Evolutionary conservation across 1,139 yeast species (phyloP), one percentile per base, ranked within the genome.

Genomic region (Hyphopichia burtonii): DNA sequence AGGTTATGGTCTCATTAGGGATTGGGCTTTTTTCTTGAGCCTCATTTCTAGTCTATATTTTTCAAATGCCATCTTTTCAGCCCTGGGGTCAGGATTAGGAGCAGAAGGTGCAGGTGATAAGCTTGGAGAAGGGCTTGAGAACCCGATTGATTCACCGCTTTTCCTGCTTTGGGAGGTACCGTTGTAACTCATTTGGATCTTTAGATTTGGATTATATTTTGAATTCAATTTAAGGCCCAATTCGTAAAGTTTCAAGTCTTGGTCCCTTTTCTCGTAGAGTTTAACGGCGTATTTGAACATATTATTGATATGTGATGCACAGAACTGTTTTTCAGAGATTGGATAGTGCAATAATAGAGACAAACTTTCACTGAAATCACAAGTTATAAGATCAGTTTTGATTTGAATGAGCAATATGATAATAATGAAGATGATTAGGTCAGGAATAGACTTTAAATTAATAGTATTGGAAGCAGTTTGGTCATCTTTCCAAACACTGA

Each of bases 361-460:
- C 28, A 84, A 65, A 3, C 82, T 71, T 51, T 84, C 90, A 27
- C 85, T 81, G 49, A 79, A 80, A 55, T 83, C 89, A 41, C 82
- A 70, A 6, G 74, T 66, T 27, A 77, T 66, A 33, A 76, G 63
- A 11, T 74, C 69, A 1, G 74, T 56, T 48, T 80, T 78, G 40
- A 82, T 61, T 50, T 74, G 75, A 12, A 83, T 65, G 28, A 83
- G 57, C 37, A 82, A 54, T 6, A 78, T 64, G 10, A 83, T 71
- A 4, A 80, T 69, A 38, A 82, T 58, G 48, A 75, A 78, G 2
- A 78, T 76, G 10, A 83, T 47, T 20, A 83, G 40, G 18, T 61
- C 67, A 0, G 75, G 68, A 2, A 74, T 60, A 6, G 61, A 54
- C 10, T 48, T 49, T 28, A 58, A 41, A 10, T 52, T 44, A 15